Conservation (phyloP, 192 early-diverging fungal genomes). For the Backusella liffmaniae region DNA sequence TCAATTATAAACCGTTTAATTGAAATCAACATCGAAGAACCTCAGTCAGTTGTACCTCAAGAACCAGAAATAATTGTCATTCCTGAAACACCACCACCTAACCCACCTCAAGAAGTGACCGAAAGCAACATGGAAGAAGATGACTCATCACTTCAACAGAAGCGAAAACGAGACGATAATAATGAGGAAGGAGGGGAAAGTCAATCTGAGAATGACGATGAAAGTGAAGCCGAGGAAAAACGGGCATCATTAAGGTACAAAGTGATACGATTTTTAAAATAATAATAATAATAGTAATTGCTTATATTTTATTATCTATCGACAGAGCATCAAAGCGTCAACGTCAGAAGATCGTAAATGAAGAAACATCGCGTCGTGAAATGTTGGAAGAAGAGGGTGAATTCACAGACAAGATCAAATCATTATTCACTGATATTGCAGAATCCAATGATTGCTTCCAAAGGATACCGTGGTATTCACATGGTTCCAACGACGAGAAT, state of each 20-base stretch:
- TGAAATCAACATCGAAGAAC: neutral
- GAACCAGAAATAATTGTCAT: neutral
- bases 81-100: neutral
- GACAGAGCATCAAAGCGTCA: conserved; percentile 37
- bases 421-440: conserved; percentile 5
- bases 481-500: neutral
- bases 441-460: neutral
- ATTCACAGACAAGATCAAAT: conserved; percentile 17
- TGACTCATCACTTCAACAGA: neutral
- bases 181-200: conserved; percentile 7
- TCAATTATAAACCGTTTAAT: neutral
- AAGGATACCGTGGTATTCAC: neutral
- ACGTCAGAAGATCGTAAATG: conserved; percentile 30
- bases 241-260: conserved; percentile 34
- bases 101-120: neutral
- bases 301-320: neutral
- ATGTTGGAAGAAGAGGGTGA: conserved; percentile 32
- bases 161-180: conserved; percentile 9
- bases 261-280: too few relatives aligned
- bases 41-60: neutral
- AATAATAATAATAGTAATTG: too few relatives aligned
- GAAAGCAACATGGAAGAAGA: conserved; percentile 3
- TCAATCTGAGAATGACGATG: conserved; percentile 25
- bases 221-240: conserved; percentile 32
- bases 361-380: conserved; percentile 24